Evolutionary conservation across 805 yeast genomes (phyloP).

Genomic region (Komagataella populi): DNA sequence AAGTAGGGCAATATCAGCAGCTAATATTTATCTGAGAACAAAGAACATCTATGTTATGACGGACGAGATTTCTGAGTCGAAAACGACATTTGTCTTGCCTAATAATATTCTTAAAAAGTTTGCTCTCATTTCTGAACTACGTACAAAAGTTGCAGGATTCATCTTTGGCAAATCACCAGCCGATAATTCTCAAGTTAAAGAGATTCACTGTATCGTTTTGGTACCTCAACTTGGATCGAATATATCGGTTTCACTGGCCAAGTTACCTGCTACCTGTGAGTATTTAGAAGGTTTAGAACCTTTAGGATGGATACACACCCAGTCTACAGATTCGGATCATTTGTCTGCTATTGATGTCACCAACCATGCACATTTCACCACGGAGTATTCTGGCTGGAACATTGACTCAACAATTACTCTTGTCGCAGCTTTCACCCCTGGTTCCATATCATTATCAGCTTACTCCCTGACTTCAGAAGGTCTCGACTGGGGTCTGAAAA

Average conservation of each 20-base stretch:
- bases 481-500: constrained; percentile 59
- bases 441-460: constrained; percentile 69
- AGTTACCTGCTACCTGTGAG: constrained; percentile 11
- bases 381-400: constrained; percentile 23
- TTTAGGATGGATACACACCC: constrained; percentile 93
- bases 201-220: constrained; percentile 58
- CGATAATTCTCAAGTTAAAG: constrained; percentile 64
- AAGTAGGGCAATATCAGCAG: constrained; percentile 66
- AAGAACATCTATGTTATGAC: constrained; percentile 63
- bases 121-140: constrained; percentile 65
- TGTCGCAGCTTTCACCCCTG: constrained; percentile 64
- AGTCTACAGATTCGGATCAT: constrained; percentile 45
- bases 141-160: constrained; percentile 72
- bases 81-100: constrained; percentile 67
- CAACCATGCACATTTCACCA: constrained; percentile 32
- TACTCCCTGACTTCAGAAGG: constrained; percentile 53
- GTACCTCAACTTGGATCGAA: constrained; percentile 82
- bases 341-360: constrained; percentile 64
- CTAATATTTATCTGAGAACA: constrained; percentile 58
- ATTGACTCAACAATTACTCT: constrained; percentile 33
- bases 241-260: constrained; percentile 35
- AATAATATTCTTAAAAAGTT: constrained; percentile 67
- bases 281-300: constrained; percentile 51
- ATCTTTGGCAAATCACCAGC: constrained; percentile 69
- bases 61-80: constrained; percentile 39